phyloP scores from a whole-genome alignment of 2,329 filamentous ascomycete genomes.

The Claviceps cyperi region DNA sequence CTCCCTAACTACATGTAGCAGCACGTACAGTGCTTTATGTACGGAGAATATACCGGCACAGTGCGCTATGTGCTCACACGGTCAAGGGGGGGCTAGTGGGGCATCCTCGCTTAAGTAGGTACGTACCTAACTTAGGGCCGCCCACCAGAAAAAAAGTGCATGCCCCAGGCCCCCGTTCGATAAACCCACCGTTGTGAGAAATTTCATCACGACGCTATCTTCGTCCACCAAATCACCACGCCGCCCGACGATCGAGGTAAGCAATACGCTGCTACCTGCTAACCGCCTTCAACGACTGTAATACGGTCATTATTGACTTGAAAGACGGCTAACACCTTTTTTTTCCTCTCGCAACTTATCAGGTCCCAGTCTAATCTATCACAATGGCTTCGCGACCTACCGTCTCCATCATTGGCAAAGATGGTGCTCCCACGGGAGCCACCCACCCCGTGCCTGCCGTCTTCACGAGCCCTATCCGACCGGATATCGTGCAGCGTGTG shows the following conservation, averaged over 20 bases:
- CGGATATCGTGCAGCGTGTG: conserved; percentile 97
- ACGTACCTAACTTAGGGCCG: conserved; percentile 24
- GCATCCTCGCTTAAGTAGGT: conserved; percentile 14
- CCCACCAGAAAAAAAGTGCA: conserved; percentile 23
- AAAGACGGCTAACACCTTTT: not conserved
- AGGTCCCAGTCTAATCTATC: conserved; percentile 21
- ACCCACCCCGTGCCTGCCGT: conserved; percentile 90
- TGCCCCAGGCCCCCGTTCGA: not conserved
- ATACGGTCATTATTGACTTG: too few species aligned
- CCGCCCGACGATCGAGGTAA: conserved; percentile 27
- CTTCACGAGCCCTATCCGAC: conserved; percentile 94
- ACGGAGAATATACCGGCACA: too few species aligned
- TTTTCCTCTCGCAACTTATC: not conserved
- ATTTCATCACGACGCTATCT: conserved; percentile 18
- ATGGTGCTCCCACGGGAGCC: conserved; percentile 81
- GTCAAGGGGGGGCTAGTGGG: not conserved
- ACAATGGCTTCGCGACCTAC: conserved; percentile 93
- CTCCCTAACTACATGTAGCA: too few species aligned
- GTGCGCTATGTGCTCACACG: not conserved
- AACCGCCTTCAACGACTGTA: not conserved
- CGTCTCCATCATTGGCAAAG: conserved; percentile 91
- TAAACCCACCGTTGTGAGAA: conserved; percentile 21
- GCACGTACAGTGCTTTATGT: not conserved
- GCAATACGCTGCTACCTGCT: conserved; percentile 8
- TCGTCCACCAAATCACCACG: conserved; percentile 24